phyloP scores from a whole-genome alignment of 2,329 filamentous ascomycete genomes.

The Fusarium buharicum region DNA sequence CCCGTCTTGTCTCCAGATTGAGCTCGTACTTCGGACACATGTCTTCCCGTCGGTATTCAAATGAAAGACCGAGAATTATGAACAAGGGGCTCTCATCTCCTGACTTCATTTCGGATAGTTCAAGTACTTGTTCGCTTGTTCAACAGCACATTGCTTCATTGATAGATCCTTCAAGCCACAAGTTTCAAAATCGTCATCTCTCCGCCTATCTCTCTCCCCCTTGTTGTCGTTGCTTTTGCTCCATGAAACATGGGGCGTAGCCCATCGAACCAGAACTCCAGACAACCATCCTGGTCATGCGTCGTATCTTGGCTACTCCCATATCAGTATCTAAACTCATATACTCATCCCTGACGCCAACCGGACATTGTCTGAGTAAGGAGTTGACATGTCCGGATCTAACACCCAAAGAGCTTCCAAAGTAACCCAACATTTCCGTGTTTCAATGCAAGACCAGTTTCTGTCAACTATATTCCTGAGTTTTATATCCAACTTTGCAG shows the following conservation, averaged over 20 bases:
- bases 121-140: too few species aligned
- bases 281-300: neutral
- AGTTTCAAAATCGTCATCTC: too few species aligned
- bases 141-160: neutral
- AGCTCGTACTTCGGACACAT: neutral
- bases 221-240: neutral
- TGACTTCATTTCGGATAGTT: neutral
- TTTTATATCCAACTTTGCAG: neutral
- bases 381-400: neutral
- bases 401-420: neutral
- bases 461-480: neutral
- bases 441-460: neutral
- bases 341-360: neutral
- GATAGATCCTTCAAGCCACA: neutral
- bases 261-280: slow-evolving; percentile 10
- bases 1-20: neutral
- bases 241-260: neutral
- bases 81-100: neutral
- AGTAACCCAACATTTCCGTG: neutral
- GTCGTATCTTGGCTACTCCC: neutral
- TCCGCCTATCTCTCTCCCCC: neutral
- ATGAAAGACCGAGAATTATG: neutral
- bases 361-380: slow-evolving; percentile 3
- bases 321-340: slow-evolving; percentile 1
- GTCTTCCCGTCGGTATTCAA: neutral